Percentiles rank a stretch among this genome's conserved stretches.
Evolutionary conservation across 2,329 filamentous ascomycete species (phyloP).

Genomic region (Aspergillus hiratsukae): DNA sequence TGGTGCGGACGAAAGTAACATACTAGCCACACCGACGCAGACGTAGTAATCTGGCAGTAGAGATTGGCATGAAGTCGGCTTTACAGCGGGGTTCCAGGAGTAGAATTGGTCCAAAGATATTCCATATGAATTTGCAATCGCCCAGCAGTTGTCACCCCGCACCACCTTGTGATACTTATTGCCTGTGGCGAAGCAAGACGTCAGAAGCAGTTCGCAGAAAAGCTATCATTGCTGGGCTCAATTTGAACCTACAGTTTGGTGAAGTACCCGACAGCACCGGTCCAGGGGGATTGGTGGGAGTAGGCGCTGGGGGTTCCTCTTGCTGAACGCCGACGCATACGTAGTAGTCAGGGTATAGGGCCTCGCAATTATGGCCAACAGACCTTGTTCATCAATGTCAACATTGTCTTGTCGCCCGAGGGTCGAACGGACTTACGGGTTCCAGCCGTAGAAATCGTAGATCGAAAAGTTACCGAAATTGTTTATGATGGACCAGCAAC

Average conservation of each 20-base stretch:
- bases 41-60: neutral
- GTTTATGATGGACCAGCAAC: neutral
- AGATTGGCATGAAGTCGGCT: neutral
- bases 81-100: neutral
- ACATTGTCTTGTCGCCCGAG: neutral
- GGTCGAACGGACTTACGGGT: neutral
- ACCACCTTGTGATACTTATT: slow-evolving; percentile 2
- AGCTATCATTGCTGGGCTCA: neutral
- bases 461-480: neutral
- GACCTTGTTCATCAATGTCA: neutral
- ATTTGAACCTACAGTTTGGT: neutral
- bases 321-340: neutral
- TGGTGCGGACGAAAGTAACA: neutral
- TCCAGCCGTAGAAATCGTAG: neutral
- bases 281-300: neutral
- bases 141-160: neutral
- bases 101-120: slow-evolving; percentile 1
- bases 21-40: neutral
- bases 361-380: neutral
- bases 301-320: neutral
- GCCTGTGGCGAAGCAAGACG: neutral
- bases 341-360: neutral
- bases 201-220: neutral
- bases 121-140: neutral
- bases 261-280: neutral